Base-by-base conservation (phyloP, 2,329 filamentous ascomycete genomes). In the Penicillium rolfsii region DNA sequence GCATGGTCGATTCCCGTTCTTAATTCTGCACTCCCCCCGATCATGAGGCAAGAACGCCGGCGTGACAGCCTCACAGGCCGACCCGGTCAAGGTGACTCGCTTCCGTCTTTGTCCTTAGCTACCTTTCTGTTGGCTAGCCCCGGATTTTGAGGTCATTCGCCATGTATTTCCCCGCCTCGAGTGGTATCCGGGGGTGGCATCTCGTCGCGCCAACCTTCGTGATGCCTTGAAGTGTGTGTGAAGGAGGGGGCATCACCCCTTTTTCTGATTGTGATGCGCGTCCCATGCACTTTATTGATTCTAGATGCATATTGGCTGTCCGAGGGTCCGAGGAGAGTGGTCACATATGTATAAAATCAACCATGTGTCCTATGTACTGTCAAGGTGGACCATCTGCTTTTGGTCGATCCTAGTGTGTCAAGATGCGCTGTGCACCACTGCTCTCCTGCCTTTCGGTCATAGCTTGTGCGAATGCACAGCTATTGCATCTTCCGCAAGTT, bases 111-210 rank as follows among this genome's bases (percentile, higher is more conserved):
- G 52, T 28, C 22, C 52, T 43, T 12, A 46, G 60, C 45, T 60
- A 41, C 40, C 28, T 48, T 40, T 55, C 48, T 30, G n/a, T 43
- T 54, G 50, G 54, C 54, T 55, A 48, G 57, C 41, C 57, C 28
- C 59, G 53, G 19, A 52, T 46, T 58, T 19, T 40, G 28, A 12
- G 55, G 64, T 64, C 61, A 68, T 60, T 65, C 36, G 61, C 50
- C 52, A 52, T 61, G 60, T 30, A 60, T 61, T 67, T 63, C 54
- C 43, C 63, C 62, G 64, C 61, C 45, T 65, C 48, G 54, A 61
- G 67, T 68, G 54, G 65, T 62, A 68, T 61, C 55, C 40, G 46
- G 59, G 61, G 55, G 66, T 67, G 56, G 60, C 58, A 67, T 66
- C 63, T 33, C 24, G 41, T 41, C 52, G 26, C 35, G 41, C 59